Percentiles rank a stretch among this genome's conserved stretches.
phyloP scores from a whole-genome alignment of 2,329 filamentous ascomycete species.

The Cladophialophora immunda region DNA sequence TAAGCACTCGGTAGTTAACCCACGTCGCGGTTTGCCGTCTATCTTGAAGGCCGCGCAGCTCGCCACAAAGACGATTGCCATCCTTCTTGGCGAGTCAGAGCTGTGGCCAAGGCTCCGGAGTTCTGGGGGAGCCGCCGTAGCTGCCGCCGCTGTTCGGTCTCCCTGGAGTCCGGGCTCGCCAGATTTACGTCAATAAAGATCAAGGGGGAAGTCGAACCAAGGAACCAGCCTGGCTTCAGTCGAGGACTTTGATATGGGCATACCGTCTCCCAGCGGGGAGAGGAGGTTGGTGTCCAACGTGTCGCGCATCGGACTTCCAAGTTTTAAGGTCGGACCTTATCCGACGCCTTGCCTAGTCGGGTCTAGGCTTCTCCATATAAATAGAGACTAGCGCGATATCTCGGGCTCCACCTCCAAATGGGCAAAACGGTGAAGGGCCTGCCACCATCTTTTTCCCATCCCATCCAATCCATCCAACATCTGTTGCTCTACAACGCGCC shows the following conservation, averaged over 20 bases:
- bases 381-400: neutral
- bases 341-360: neutral
- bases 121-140: neutral
- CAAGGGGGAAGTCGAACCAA: neutral
- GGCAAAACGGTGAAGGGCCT: slow-evolving; percentile 5
- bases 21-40: neutral
- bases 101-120: neutral
- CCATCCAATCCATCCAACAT: slow-evolving; percentile 17
- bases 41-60: neutral
- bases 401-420: neutral
- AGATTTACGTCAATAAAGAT: slow-evolving; percentile 1
- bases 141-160: neutral
- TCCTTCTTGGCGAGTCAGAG: neutral
- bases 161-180: neutral
- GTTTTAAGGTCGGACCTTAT: neutral
- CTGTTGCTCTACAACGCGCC: slow-evolving; percentile 6
- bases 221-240: neutral
- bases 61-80: neutral
- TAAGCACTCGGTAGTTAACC: neutral
- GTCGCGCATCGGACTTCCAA: neutral
- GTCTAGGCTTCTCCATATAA: neutral
- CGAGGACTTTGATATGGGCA: neutral
- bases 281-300: slow-evolving; percentile 1
- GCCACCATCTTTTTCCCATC: slow-evolving; percentile 28
- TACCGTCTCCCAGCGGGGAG: neutral